Base-by-base conservation (phyloP, 768 basidiomycete species). In the Psilocybe cyanescens region DNA sequence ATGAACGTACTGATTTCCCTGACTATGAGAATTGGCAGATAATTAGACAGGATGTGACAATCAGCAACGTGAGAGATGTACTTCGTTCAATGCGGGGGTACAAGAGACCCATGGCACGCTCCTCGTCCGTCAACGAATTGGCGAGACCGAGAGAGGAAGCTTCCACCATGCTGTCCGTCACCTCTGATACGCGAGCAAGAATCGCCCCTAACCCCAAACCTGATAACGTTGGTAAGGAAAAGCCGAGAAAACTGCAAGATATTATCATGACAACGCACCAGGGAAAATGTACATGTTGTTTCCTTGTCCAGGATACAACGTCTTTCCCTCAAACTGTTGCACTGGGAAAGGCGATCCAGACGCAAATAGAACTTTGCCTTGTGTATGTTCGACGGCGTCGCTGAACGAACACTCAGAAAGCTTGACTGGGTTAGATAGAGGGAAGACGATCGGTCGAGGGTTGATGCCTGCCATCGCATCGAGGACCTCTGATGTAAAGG, bases 211-310 rank as follows among this genome's bases (percentile, higher is more conserved):
- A 79, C n/a, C 93, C 95, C 62, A 94, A 78, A 46, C 91, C 89
- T 78, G 72, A 77, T 64, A 73, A 31, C 51, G 39, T 53, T 24
- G 52, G 50, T 59, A 47, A 64, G 58, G 68, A 56, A 33, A 66
- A 60, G 19, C 29, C n/a, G 35, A 31, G 39, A 35, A 29, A 45
- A 29, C 8, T 48, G 16, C 29, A 54, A 50, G 48, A 39, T 44
- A 59, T 41, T n/a, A 60, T 60, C 58, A 66, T 63, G 57, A 59
- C 50, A 58, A 68, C 70, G 28, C 39, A 85, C 86, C 85, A 52
- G 87, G 87, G 81, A 89, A 89, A 69, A 91, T 90, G 73, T 91
- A 92, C 92, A 95, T 95, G 75, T 97, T 98, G 74, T 97, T 97
- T 29, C 95, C 95, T 76, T 97, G 96, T 24, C 93, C 92, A 2